Evolutionary conservation across 2,329 filamentous ascomycete species (phyloP), one percentile per base, ranked within the genome.

Genomic region (Monilinia vaccinii-corymbosi): DNA sequence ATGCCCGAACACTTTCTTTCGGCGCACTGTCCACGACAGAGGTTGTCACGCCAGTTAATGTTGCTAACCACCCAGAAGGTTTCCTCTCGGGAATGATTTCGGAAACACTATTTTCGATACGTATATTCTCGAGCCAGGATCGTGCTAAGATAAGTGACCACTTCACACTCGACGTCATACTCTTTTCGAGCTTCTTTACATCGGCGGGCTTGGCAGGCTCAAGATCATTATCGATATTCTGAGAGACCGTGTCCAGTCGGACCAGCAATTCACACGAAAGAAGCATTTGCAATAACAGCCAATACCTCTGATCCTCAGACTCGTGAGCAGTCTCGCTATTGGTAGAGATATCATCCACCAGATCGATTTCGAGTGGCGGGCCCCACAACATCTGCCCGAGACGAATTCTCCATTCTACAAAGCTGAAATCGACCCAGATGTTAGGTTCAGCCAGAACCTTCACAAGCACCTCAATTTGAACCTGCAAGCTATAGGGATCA

Each of bases 341-440:
- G 50, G 80, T 77, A 13, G 77, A 75, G n/a, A 78, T 75, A 25
- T 78, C 77, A 61, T 83, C 81, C 47, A 78, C 77, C 50, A 78
- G 76, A 64, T 82, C 80, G 46, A 45, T 31, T 21, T 80, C 79
- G 31, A 77, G 70, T 7, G 76, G 73, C 18, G 76, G 74, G 18
- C 80, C 84, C 86, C 87, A 91, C 2, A 91, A 73, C 46, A 90
- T 78, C 72, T 89, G 87, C 8, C 87, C 87, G 1, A 91, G 76
- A 14, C 86, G 79, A 61, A 91, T 86, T 42, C 87, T 80, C 86
- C 86, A 90, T 69, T 90, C 87, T 8, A 90, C 84, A 36, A 85
- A 79, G 23, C 85, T 87, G 65, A 91, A 87, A 71, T 91, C 86
- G 56, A 87, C 80, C 87, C 87, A 91, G 49, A 88, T 81, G 60